Evolutionary conservation across 306 rosid genomes (phyloP).

Genomic region (Cicer cuneatum): DNA sequence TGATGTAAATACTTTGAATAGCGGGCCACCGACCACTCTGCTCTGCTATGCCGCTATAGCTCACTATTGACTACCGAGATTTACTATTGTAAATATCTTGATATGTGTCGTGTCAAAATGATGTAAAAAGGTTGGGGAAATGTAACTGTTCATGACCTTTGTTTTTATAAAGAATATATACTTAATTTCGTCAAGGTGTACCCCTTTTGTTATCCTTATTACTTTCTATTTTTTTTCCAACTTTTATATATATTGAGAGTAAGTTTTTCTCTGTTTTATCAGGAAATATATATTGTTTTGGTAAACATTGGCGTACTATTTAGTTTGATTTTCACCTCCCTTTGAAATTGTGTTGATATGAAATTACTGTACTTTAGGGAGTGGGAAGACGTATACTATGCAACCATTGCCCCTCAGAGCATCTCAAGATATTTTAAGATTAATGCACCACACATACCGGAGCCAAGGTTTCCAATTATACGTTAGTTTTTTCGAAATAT

Average conservation of each 20-base stretch:
- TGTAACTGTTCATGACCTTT: not conserved
- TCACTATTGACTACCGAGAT: too few species aligned
- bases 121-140: not conserved
- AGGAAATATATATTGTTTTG: conserved; percentile 18
- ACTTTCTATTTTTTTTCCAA: too few species aligned
- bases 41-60: too few species aligned
- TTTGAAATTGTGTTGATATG: conserved; percentile 24
- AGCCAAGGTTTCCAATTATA: conserved; percentile 76
- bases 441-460: conserved; percentile 67
- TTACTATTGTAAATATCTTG: not conserved
- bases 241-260: not conserved
- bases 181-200: too few species aligned
- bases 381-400: conserved; percentile 89
- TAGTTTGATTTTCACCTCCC: conserved; percentile 24
- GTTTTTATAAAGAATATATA: too few species aligned
- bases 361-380: conserved; percentile 55
- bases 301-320: conserved; percentile 5
- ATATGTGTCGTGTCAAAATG: not conserved
- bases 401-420: conserved; percentile 91
- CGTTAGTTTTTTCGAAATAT: conserved; percentile 87
- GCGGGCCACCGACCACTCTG: too few species aligned
- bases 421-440: conserved; percentile 69
- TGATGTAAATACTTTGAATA: not conserved
- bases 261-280: not conserved
- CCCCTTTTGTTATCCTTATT: too few species aligned